These are phyloP conservation scores for Paecilomyces sp. DNA, from an alignment of 2,329 filamentous ascomycete genomes.

Conservation along the genomic window DNA sequence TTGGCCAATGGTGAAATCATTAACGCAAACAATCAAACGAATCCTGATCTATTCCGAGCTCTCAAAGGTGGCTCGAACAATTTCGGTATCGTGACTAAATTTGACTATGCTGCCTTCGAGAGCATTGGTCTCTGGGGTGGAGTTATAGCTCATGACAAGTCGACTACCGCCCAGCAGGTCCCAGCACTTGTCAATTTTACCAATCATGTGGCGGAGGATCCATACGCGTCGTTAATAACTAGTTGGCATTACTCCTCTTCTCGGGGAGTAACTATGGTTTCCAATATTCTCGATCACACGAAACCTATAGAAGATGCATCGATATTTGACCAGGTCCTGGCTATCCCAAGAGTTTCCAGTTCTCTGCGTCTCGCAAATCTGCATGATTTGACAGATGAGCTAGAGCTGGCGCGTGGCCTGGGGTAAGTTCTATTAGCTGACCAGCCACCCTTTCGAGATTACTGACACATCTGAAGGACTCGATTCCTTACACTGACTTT, in stretches of 20 bases:
- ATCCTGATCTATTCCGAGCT: conserved; percentile 47
- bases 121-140: conserved; percentile 17
- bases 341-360: conserved; percentile 14
- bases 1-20: conserved; percentile 44
- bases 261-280: background rate
- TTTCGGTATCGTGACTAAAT: conserved; percentile 37
- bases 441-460: background rate
- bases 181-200: conserved; percentile 12
- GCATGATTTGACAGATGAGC: conserved; percentile 17
- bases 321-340: conserved; percentile 24
- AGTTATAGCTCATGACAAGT: conserved; percentile 7
- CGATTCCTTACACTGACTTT: conserved; percentile 14
- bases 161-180: conserved; percentile 12
- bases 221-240: conserved; percentile 9
- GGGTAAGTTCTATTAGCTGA: background rate
- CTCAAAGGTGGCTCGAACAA: conserved; percentile 53
- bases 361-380: conserved; percentile 13
- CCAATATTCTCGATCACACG: conserved; percentile 17
- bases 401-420: background rate
- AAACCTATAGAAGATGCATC: conserved; percentile 19
- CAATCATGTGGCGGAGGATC: conserved; percentile 12
- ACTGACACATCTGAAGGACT: conserved; percentile 2
- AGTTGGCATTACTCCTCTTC: background rate
- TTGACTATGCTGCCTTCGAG: conserved; percentile 14
- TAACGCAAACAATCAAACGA: conserved; percentile 33